These are phyloP conservation scores for Microbotryum lychnidis-dioicae DNA, from an alignment of 1,284 basidiomycete genomes.

Conservation along the genomic window DNA sequence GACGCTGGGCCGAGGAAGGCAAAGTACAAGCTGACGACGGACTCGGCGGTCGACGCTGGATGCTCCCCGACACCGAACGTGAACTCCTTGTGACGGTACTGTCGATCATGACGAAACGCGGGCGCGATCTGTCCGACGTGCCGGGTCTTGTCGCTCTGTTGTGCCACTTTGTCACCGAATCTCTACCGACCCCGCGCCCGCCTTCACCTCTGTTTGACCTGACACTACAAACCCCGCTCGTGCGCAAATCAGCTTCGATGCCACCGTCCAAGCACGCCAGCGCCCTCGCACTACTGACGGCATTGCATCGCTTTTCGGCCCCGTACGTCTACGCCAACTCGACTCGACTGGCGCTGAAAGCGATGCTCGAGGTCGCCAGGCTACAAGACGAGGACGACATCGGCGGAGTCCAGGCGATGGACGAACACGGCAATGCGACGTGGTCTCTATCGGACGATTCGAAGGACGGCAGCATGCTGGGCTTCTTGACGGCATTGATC, in stretches of 20 bases:
- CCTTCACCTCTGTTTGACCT: conserved; percentile 33
- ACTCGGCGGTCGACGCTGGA: conserved; percentile 12
- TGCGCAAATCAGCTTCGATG: conserved; percentile 8
- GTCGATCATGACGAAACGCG: conserved; percentile 29
- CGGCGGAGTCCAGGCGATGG: conserved; percentile 13
- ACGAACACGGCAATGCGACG: no score
- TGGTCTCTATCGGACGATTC: neutral
- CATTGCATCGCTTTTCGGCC: conserved; percentile 34
- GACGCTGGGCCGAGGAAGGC: conserved; percentile 29
- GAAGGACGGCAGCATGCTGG: conserved; percentile 23
- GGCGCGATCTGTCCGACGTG: conserved; percentile 33
- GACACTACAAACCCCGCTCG: conserved; percentile 31
- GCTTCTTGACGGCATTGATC: conserved; percentile 26
- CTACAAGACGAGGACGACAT: conserved; percentile 29
- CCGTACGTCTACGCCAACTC: conserved; percentile 31
- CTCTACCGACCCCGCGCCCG: conserved; percentile 24
- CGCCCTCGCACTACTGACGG: conserved; percentile 32
- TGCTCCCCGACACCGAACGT: conserved; percentile 23
- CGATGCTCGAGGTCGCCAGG: conserved; percentile 26
- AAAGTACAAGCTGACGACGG: conserved; percentile 25
- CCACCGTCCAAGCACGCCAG: conserved; percentile 23
- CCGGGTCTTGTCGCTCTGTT: conserved; percentile 33
- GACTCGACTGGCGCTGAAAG: conserved; percentile 23
- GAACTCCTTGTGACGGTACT: conserved; percentile 31
- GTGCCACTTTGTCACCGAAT: conserved; percentile 29